Conservation (phyloP, 352 stramenopile genomes). For the Pythium periplocum region DNA sequence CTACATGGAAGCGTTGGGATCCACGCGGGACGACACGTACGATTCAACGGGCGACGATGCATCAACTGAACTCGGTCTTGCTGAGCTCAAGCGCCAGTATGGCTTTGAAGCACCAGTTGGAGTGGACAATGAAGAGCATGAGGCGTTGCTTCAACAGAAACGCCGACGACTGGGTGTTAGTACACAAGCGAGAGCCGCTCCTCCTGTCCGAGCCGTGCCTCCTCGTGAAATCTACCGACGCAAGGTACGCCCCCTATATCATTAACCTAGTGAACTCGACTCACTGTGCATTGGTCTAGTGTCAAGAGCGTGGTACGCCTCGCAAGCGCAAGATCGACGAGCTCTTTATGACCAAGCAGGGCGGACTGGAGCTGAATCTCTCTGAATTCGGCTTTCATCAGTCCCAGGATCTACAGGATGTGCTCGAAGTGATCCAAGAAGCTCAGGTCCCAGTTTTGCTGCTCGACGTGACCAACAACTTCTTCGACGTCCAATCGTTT, state of each 20-base stretch:
- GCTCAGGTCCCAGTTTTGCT: constrained; percentile 31
- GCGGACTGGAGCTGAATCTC: constrained; percentile 38
- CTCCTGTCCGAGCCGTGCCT: background rate
- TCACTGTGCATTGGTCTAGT: constrained; percentile 19
- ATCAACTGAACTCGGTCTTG: constrained; percentile 39
- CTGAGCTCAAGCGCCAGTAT: constrained; percentile 62
- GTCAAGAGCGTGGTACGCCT: constrained; percentile 29
- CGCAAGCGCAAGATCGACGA: constrained; percentile 35
- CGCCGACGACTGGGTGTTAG: constrained; percentile 17
- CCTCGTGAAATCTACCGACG: constrained; percentile 31
- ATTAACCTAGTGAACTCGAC: background rate
- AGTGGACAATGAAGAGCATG: constrained; percentile 17
- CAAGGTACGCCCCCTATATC: constrained; percentile 21
- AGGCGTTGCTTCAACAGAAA: constrained; percentile 9
- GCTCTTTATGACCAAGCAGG: constrained; percentile 31
- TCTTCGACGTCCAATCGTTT: constrained; percentile 54
- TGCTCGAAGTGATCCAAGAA: constrained; percentile 38
- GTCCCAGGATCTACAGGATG: constrained; percentile 39
- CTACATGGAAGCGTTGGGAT: background rate
- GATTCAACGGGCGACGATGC: constrained; percentile 5
- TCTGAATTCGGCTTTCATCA: constrained; percentile 50
- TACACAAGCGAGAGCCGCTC: too few species aligned
- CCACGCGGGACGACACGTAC: constrained; percentile 1
- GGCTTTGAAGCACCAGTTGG: constrained; percentile 32
- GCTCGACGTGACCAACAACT: constrained; percentile 53